These are phyloP conservation scores for Exophiala oligosperma DNA, from an alignment of 2,329 filamentous ascomycete genomes.

Conservation along the genomic window DNA sequence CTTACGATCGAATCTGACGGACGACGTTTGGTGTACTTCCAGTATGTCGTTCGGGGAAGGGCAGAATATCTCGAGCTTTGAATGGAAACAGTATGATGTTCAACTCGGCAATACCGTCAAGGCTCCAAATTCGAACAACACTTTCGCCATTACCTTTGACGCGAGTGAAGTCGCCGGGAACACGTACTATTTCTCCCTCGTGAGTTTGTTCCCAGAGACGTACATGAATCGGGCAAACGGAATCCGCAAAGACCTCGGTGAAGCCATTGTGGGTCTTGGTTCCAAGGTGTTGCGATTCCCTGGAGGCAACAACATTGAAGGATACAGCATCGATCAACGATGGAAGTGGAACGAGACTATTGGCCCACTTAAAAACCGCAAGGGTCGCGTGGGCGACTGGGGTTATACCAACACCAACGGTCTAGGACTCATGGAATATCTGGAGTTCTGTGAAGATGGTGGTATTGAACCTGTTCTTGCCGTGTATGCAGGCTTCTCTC, in stretches of 20 bases:
- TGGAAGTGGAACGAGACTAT: slow-evolving; percentile 57
- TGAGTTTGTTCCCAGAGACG: slow-evolving; percentile 56
- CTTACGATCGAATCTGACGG: slow-evolving; percentile 42
- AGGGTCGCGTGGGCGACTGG: slow-evolving; percentile 49
- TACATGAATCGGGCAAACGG: slow-evolving; percentile 56
- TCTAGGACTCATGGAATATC: slow-evolving; percentile 49
- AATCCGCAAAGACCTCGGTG: slow-evolving; percentile 50
- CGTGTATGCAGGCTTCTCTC: slow-evolving; percentile 46
- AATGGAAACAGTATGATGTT: slow-evolving; percentile 36
- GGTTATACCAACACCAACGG: slow-evolving; percentile 47
- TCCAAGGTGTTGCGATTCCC: slow-evolving; percentile 53
- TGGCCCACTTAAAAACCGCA: slow-evolving; percentile 49
- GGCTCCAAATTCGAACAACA: slow-evolving; percentile 48
- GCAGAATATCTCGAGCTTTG: slow-evolving; percentile 25
- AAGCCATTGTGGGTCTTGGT: slow-evolving; percentile 45
- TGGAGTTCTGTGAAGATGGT: slow-evolving; percentile 50
- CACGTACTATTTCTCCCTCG: slow-evolving; percentile 52
- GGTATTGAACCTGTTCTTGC: slow-evolving; percentile 44
- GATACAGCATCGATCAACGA: slow-evolving; percentile 35
- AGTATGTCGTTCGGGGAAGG: slow-evolving; percentile 27
- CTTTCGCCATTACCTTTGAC: slow-evolving; percentile 53
- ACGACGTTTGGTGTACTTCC: slow-evolving; percentile 43
- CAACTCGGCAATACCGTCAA: slow-evolving; percentile 46
- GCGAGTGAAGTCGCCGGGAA: slow-evolving; percentile 40
- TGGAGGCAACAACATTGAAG: slow-evolving; percentile 54